Evolutionary conservation across 2,329 filamentous ascomycete species (phyloP).

Genomic region (Aspergillus neoniger): DNA sequence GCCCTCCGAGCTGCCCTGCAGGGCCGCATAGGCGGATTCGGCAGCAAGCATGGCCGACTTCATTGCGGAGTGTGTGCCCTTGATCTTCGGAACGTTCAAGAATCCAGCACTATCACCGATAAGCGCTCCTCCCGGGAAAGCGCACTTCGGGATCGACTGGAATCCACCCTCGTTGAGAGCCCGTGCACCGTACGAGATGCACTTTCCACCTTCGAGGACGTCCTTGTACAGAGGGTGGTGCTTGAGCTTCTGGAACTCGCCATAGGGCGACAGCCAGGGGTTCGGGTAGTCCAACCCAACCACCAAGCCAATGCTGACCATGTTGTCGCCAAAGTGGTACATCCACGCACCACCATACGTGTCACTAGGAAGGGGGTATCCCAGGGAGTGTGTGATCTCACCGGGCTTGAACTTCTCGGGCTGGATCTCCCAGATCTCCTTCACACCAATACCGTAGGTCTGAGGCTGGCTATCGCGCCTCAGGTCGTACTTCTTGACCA

Average conservation of each 20-base stretch:
- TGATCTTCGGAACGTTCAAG: constrained; percentile 97
- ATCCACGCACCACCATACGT: constrained; percentile 98
- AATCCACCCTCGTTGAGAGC: constrained; percentile 93
- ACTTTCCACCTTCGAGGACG: constrained; percentile 93
- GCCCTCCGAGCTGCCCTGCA: constrained; percentile 60
- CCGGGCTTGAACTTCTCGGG: constrained; percentile 90
- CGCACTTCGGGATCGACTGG: constrained; percentile 95
- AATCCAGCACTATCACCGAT: constrained; percentile 97
- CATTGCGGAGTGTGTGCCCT: constrained; percentile 98
- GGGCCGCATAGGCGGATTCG: constrained; percentile 80
- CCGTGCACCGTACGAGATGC: constrained; percentile 92
- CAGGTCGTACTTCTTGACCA: constrained; percentile 91
- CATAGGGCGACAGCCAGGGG: constrained; percentile 92
- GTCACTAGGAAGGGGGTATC: constrained; percentile 82
- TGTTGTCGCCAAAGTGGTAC: constrained; percentile 98
- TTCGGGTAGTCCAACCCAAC: constrained; percentile 94
- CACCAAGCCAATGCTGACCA: constrained; percentile 88
- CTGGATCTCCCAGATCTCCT: constrained; percentile 96
- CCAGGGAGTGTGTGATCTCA: constrained; percentile 84
- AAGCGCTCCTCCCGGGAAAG: constrained; percentile 91
- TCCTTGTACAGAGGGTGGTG: constrained; percentile 87
- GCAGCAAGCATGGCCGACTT: constrained; percentile 95
- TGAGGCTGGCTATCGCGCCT: constrained; percentile 87
- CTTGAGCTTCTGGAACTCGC: constrained; percentile 98
- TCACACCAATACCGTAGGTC: constrained; percentile 91